Evolutionary conservation across 805 yeast genomes (phyloP), one percentile per base, ranked within the genome.

Genomic region (Ogataea chonburiensis): DNA sequence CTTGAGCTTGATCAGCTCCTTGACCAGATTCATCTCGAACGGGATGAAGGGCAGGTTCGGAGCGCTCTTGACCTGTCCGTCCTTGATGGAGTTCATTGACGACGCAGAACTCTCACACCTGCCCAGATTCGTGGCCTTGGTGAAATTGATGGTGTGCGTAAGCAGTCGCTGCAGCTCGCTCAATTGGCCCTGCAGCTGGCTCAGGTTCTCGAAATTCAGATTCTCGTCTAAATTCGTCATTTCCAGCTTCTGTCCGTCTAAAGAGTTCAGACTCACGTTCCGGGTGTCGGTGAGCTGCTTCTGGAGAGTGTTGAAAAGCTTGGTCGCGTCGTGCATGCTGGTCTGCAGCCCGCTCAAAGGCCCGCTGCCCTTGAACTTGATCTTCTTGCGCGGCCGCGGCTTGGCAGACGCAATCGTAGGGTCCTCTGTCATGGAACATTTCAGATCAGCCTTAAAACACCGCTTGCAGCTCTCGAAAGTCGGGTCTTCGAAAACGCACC

Each of bases 401-500:
- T 52, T 55, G 1, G 73, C 74, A 18, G 57, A 47, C 1, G 71
- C 65, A 17, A 50, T 34, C 1, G 77, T 70, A n/a, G 77, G 78
- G 47, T 74, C 79, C 24, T 60, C 65, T 26, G 75, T 70, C 47
- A 64, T 62, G 4, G 79, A 73, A 46, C 79, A 74, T 35, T 56
- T 57, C 15, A 73, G 62, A 2, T 65, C 66, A 5, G 70, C 61
- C 17, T 63, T 56, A 38, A 56, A 64, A 48, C 79, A 75, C 34
- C 77, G 46, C 24, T 62, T 61, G 52, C 80, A 75, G 12, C 72
- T 51, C 20, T 53, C 55, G 43, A 56, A 64, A 12, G 53, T 44
- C 2, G 77, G 77, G 43, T 70, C 70, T 20, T 70, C 71, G 49
- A 66, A 75, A 3, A 67, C 65, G 53, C 80, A 75, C 46, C 71